Percentiles rank a stretch among this genome's conserved stretches.
phyloP scores from a whole-genome alignment of 2,329 filamentous ascomycete species.

The Cercospora zeina region DNA sequence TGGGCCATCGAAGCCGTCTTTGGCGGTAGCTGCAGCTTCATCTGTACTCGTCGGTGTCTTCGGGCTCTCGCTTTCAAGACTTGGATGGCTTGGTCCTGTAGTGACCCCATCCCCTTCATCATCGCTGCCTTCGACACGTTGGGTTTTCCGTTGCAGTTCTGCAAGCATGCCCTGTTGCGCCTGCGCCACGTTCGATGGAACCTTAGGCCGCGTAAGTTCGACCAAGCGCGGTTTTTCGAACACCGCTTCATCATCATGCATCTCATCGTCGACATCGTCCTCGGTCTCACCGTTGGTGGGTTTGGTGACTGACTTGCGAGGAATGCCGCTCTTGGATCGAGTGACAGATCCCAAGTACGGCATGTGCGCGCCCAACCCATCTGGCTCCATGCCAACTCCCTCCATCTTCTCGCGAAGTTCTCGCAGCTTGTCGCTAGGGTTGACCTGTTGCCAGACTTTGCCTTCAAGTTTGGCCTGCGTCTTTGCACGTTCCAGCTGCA shows the following conservation, averaged over 20 bases:
- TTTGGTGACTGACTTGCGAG: constrained; percentile 39
- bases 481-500: constrained; percentile 94
- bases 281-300: constrained; percentile 30
- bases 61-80: constrained; percentile 69
- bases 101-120: constrained; percentile 70
- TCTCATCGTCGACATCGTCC: constrained; percentile 40
- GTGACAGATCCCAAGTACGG: constrained; percentile 61
- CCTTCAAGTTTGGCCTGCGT: constrained; percentile 97
- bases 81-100: constrained; percentile 73
- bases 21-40: constrained; percentile 22
- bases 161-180: constrained; percentile 58
- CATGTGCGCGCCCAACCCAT: constrained; percentile 56
- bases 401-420: constrained; percentile 97
- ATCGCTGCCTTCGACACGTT: constrained; percentile 70
- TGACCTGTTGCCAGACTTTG: constrained; percentile 79
- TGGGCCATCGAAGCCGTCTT: constrained; percentile 41
- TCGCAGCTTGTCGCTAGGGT: constrained; percentile 86
- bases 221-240: constrained; percentile 79
- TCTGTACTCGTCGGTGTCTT: constrained; percentile 61
- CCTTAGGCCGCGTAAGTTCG: constrained; percentile 71
- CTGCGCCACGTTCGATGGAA: constrained; percentile 60
- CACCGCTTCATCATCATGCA: constrained; percentile 62
- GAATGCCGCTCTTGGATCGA: constrained; percentile 45
- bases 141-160: constrained; percentile 76
- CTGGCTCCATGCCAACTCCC: constrained; percentile 49